Percentiles rank a stretch among this genome's conserved stretches.
phyloP scores from a whole-genome alignment of 208 protist genomes.

The Paratrypanosoma confusum region DNA sequence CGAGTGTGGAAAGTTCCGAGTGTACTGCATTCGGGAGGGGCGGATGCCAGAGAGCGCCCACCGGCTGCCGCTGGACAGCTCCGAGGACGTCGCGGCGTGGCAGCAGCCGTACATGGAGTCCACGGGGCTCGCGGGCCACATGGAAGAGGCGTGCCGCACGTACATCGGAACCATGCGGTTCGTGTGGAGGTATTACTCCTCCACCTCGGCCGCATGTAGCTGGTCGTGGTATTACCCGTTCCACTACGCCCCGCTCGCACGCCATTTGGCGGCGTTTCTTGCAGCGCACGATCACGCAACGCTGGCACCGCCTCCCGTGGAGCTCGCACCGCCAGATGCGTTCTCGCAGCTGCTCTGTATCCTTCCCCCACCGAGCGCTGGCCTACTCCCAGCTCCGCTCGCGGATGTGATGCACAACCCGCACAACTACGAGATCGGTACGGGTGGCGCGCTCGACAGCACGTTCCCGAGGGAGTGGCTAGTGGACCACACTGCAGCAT shows the following conservation, averaged over 20 bases:
- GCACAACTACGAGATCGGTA: slow-evolving; percentile 5
- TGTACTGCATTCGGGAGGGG: slow-evolving; percentile 21
- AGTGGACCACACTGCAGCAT: slow-evolving; percentile 56
- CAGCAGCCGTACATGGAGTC: slow-evolving; percentile 35
- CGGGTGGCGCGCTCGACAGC: slow-evolving; percentile 26
- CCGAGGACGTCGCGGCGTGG: slow-evolving; percentile 30
- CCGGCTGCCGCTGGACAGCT: slow-evolving; percentile 18
- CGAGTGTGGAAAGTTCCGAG: slow-evolving; percentile 58
- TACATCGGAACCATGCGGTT: slow-evolving; percentile 72
- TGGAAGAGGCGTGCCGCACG: slow-evolving; percentile 41
- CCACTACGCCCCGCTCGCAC: slow-evolving; percentile 54
- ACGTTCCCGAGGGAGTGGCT: slow-evolving; percentile 54
- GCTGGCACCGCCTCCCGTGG: slow-evolving; percentile 19
- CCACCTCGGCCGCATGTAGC: slow-evolving; percentile 26
- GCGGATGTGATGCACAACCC: slow-evolving; percentile 30
- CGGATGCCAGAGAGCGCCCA: slow-evolving; percentile 23
- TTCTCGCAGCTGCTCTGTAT: slow-evolving; percentile 74
- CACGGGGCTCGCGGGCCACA: slow-evolving; percentile 15
- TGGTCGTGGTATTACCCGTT: slow-evolving; percentile 80
- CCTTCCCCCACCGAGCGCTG: slow-evolving; percentile 41
- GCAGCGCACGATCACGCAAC: slow-evolving; percentile 17
- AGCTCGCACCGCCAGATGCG: slow-evolving; percentile 31
- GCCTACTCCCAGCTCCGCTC: slow-evolving; percentile 38
- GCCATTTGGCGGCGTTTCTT: slow-evolving; percentile 55
- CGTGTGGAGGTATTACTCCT: slow-evolving; percentile 79